phyloP scores from a whole-genome alignment of 371 early-diverging fungal species.

The Nematocida displodere region DNA sequence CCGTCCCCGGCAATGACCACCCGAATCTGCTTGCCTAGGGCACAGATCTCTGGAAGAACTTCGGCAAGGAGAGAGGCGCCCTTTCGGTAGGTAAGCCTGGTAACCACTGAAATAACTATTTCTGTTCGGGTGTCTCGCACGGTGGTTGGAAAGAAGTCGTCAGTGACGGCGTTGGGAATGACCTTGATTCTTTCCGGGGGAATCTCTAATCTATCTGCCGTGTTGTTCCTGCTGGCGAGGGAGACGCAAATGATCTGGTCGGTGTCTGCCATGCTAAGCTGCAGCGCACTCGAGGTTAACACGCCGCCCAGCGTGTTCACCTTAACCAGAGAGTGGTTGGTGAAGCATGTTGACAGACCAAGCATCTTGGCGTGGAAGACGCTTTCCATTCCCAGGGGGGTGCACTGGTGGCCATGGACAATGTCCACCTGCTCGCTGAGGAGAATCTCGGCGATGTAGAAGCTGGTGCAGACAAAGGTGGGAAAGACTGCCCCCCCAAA shows the following conservation, averaged over 20 bases:
- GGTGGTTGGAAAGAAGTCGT: slow-evolving; percentile 32
- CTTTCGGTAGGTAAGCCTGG: slow-evolving; percentile 86
- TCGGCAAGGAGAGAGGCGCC: slow-evolving; percentile 85
- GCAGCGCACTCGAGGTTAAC: slow-evolving; percentile 81
- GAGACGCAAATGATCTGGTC: slow-evolving; percentile 94
- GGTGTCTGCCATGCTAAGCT: slow-evolving; percentile 82
- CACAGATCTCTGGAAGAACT: slow-evolving; percentile 84
- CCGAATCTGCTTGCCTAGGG: slow-evolving; percentile 71
- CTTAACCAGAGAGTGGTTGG: slow-evolving; percentile 95
- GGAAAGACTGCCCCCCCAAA: slow-evolving; percentile 81
- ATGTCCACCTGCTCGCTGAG: slow-evolving; percentile 81
- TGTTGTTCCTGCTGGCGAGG: slow-evolving; percentile 92
- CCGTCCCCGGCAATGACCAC: slow-evolving; percentile 94
- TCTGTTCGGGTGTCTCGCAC: neutral
- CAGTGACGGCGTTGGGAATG: slow-evolving; percentile 90
- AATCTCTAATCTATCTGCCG: slow-evolving; percentile 80
- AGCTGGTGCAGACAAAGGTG: slow-evolving; percentile 79
- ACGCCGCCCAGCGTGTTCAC: slow-evolving; percentile 85
- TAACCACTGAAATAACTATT: slow-evolving; percentile 70
- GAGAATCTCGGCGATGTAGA: slow-evolving; percentile 80
- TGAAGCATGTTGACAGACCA: slow-evolving; percentile 85
- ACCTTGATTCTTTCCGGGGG: slow-evolving; percentile 80
- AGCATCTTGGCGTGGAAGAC: slow-evolving; percentile 86
- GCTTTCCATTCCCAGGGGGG: slow-evolving; percentile 83
- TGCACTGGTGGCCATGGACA: slow-evolving; percentile 93